Evolutionary conservation across 331 rosid species (phyloP).

Genomic region (Quercus tomentella): DNA sequence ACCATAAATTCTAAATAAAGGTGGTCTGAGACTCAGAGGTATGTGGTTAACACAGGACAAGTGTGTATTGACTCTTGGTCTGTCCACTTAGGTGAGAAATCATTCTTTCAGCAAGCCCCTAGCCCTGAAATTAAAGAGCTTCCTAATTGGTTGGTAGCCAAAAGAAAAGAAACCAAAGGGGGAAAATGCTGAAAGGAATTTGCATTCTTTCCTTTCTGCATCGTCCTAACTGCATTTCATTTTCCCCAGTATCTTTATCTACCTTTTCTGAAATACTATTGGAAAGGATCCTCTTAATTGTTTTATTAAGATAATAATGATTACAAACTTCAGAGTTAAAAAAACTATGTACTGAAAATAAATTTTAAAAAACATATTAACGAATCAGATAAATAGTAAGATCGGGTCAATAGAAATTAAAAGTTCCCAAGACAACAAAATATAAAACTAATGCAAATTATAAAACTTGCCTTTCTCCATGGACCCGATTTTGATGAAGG

Average conservation of each 20-base stretch:
- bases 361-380: background rate
- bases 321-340: too few species aligned
- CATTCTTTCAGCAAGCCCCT: too few species aligned
- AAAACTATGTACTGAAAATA: background rate
- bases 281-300: background rate
- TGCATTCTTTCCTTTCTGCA: too few species aligned
- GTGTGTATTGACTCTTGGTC: too few species aligned
- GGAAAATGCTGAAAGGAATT: background rate
- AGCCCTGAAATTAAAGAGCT: too few species aligned
- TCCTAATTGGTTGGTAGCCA: background rate
- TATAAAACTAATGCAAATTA: conserved; percentile 2
- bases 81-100: too few species aligned
- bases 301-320: background rate
- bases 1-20: too few species aligned
- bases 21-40: too few species aligned
- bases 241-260: background rate
- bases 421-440: background rate
- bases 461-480: conserved; percentile 90
- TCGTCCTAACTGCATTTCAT: too few species aligned
- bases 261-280: background rate
- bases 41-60: too few species aligned
- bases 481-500: conserved; percentile 85
- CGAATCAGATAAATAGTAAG: background rate
- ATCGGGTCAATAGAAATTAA: background rate
- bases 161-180: background rate